phyloP scores from a whole-genome alignment of 768 basidiomycete species.

The Xerocomellus amylosporus region DNA sequence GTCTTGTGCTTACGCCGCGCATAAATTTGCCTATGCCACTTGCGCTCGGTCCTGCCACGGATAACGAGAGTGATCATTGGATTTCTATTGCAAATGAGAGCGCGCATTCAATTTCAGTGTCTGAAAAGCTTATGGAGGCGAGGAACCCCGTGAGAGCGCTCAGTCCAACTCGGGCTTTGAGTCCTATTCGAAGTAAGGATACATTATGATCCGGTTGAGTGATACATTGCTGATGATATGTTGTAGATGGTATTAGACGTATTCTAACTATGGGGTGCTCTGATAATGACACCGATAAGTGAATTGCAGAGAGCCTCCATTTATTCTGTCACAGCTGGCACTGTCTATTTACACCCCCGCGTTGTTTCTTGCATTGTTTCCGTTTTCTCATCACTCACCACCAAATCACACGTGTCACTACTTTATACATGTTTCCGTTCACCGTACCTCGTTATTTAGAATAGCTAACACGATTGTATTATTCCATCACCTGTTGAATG shows the following conservation, averaged over 20 bases:
- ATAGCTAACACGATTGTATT: neutral
- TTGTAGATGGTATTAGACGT: constrained; percentile 29
- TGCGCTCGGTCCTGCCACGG: neutral
- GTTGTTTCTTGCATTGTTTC: neutral
- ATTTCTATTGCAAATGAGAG: neutral
- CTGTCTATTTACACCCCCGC: neutral
- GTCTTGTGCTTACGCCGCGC: constrained; percentile 2
- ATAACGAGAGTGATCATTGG: neutral
- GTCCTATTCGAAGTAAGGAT: constrained; percentile 19
- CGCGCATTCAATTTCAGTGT: neutral
- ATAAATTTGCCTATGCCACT: constrained; percentile 2
- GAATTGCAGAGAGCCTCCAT: neutral
- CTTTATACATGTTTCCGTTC: neutral
- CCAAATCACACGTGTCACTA: neutral
- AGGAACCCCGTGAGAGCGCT: constrained; percentile 23
- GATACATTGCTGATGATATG: constrained; percentile 1
- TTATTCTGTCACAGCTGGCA: neutral
- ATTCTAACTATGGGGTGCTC: constrained; percentile 23
- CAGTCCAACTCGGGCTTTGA: constrained; percentile 35
- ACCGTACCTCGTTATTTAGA: neutral
- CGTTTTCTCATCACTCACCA: neutral
- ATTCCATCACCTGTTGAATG: neutral
- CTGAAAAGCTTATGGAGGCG: neutral
- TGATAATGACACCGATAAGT: constrained; percentile 6
- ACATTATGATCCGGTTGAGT: neutral